These are phyloP conservation scores for Fusarium hostae DNA, from an alignment of 2,329 filamentous ascomycete species.

Conservation along the genomic window DNA sequence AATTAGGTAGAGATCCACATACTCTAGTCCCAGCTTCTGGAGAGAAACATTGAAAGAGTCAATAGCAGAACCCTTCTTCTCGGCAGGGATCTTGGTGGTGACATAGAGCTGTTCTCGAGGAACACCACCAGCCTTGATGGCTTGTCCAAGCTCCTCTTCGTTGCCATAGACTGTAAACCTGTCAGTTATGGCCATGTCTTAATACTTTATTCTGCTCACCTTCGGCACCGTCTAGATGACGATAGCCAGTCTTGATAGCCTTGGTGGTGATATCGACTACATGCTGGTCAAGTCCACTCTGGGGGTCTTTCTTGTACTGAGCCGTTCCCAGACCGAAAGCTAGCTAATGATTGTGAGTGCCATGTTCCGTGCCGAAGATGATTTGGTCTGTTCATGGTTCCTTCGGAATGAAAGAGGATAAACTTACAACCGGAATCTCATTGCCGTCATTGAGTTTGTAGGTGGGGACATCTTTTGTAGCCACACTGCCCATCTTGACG, in stretches of 20 bases:
- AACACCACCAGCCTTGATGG: slow-evolving; percentile 74
- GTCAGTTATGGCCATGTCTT: neutral
- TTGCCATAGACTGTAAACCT: slow-evolving; percentile 65
- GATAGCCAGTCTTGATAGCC: slow-evolving; percentile 76
- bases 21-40: slow-evolving; percentile 72
- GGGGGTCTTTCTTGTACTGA: slow-evolving; percentile 63
- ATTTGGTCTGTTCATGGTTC: neutral
- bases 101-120: slow-evolving; percentile 76
- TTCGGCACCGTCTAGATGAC: slow-evolving; percentile 80
- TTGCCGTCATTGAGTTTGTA: slow-evolving; percentile 80
- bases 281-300: slow-evolving; percentile 65
- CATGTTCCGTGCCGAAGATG: neutral
- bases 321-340: slow-evolving; percentile 80
- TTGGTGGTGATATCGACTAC: slow-evolving; percentile 62
- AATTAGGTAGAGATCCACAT: slow-evolving; percentile 77
- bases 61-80: slow-evolving; percentile 53
- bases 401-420: neutral
- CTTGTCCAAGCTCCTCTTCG: slow-evolving; percentile 76
- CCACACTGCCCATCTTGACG: slow-evolving; percentile 27
- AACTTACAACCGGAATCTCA: slow-evolving; percentile 73
- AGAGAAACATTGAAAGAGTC: slow-evolving; percentile 70
- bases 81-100: slow-evolving; percentile 66
- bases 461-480: slow-evolving; percentile 57
- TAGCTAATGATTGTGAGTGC: slow-evolving; percentile 57
- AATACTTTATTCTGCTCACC: slow-evolving; percentile 52